Percentiles rank a stretch among this genome's conserved stretches.
These are phyloP conservation scores for Psilocybe sp. DNA, from an alignment of 768 basidiomycete genomes.

Conservation along the genomic window DNA sequence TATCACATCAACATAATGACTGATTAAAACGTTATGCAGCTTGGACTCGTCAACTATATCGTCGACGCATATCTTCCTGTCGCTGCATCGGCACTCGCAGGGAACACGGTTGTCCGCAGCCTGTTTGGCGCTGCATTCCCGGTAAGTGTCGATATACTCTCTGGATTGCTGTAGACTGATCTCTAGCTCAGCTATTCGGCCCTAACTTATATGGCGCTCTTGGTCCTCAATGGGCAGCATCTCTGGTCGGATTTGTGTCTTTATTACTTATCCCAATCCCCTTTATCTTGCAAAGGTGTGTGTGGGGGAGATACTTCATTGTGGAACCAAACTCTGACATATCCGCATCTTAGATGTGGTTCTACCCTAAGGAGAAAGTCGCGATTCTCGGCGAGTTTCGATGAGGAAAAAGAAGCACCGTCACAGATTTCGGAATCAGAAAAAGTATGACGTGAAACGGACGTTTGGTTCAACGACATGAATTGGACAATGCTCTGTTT, in stretches of 20 bases:
- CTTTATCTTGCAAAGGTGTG: constrained; percentile 40
- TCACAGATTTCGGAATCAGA: no score
- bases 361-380: constrained; percentile 40
- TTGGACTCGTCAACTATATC: constrained; percentile 57
- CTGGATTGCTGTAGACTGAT: neutral
- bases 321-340: neutral
- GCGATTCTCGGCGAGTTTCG: constrained; percentile 31
- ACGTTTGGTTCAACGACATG: no score
- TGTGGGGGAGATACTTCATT: neutral
- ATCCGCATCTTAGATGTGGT: constrained; percentile 33
- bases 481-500: no score
- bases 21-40: constrained; percentile 23
- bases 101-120: constrained; percentile 50
- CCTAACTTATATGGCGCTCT: constrained; percentile 51
- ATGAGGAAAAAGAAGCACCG: neutral
- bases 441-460: no score
- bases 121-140: constrained; percentile 53
- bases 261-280: constrained; percentile 51
- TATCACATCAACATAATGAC: neutral
- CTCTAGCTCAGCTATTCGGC: constrained; percentile 42
- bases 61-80: constrained; percentile 56
- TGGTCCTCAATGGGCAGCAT: constrained; percentile 56
- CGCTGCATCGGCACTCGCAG: constrained; percentile 57
- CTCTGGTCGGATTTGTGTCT: constrained; percentile 51
- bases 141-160: constrained; percentile 19